phyloP scores from a whole-genome alignment of 768 basidiomycete genomes.

The Aureoboletus auriporus region DNA sequence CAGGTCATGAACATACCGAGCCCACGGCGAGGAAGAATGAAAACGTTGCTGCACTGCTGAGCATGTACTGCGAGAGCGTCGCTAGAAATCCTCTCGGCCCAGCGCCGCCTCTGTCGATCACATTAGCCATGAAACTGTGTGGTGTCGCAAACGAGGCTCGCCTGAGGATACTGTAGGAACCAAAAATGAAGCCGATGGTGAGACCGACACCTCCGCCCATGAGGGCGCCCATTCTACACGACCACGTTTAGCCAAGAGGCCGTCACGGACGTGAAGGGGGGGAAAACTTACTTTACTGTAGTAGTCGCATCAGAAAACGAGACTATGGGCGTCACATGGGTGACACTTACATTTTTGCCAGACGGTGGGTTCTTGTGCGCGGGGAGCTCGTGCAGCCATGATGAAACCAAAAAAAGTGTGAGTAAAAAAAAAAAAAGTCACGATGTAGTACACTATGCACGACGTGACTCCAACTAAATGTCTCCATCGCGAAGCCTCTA shows the following conservation, averaged over 20 bases:
- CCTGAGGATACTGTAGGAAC: slow-evolving; percentile 89
- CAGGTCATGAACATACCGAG: slow-evolving; percentile 52
- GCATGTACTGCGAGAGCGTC: slow-evolving; percentile 97
- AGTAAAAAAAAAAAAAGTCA: background rate
- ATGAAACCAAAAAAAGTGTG: slow-evolving; percentile 9
- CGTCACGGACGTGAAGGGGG: background rate
- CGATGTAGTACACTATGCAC: too few species aligned
- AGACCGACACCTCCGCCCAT: slow-evolving; percentile 94
- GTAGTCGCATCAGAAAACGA: slow-evolving; percentile 9
- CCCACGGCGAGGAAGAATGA: slow-evolving; percentile 95
- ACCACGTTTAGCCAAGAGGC: slow-evolving; percentile 4
- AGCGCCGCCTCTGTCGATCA: slow-evolving; percentile 64
- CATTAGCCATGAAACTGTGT: slow-evolving; percentile 4
- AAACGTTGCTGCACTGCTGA: slow-evolving; percentile 95
- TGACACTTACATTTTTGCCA: slow-evolving; percentile 68
- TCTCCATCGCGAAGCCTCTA: too few species aligned
- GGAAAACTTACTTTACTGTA: slow-evolving; percentile 57
- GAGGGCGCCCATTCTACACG: slow-evolving; percentile 80
- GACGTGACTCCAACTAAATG: too few species aligned
- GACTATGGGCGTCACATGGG: background rate
- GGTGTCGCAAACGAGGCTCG: slow-evolving; percentile 32
- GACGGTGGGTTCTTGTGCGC: slow-evolving; percentile 53
- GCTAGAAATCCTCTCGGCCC: slow-evolving; percentile 88
- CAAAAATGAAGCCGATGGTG: slow-evolving; percentile 97
- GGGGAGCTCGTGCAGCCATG: slow-evolving; percentile 34